These are phyloP conservation scores for Pichiaceae sp. DNA, from an alignment of 1,139 yeast species.

Conservation along the genomic window DNA sequence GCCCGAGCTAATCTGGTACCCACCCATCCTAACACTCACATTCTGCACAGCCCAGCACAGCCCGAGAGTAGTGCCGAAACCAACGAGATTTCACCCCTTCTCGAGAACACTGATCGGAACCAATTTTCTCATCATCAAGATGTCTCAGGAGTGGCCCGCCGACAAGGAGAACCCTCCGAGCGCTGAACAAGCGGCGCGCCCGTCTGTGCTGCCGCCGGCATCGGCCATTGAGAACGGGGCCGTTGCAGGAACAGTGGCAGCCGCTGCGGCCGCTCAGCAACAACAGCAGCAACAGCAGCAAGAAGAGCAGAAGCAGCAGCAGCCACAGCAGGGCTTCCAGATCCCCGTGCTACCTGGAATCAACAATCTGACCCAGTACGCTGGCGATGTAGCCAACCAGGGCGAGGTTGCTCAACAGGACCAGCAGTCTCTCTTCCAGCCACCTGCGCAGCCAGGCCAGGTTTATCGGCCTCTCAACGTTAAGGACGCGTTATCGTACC, in stretches of 20 bases:
- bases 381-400: slow-evolving; percentile 8
- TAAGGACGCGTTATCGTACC: slow-evolving; percentile 88
- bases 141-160: background rate
- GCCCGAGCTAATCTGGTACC: no score
- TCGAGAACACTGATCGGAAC: background rate
- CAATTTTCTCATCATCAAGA: background rate
- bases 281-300: background rate
- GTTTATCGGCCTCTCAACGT: slow-evolving; percentile 83
- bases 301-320: background rate
- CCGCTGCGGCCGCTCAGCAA: background rate
- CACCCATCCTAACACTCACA: no score
- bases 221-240: slow-evolving; percentile 34
- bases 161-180: background rate
- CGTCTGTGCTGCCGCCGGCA: slow-evolving; percentile 46
- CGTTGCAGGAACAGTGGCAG: background rate
- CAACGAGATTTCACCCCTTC: background rate
- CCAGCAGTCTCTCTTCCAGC: slow-evolving; percentile 13
- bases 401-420: background rate
- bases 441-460: slow-evolving; percentile 12
- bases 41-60: no score
- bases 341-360: slow-evolving; percentile 2
- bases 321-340: slow-evolving; percentile 14
- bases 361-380: slow-evolving; percentile 9
- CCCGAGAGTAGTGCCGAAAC: background rate
- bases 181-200: background rate